Base-by-base conservation (phyloP, 805 yeast genomes). In the Candida koratica region DNA sequence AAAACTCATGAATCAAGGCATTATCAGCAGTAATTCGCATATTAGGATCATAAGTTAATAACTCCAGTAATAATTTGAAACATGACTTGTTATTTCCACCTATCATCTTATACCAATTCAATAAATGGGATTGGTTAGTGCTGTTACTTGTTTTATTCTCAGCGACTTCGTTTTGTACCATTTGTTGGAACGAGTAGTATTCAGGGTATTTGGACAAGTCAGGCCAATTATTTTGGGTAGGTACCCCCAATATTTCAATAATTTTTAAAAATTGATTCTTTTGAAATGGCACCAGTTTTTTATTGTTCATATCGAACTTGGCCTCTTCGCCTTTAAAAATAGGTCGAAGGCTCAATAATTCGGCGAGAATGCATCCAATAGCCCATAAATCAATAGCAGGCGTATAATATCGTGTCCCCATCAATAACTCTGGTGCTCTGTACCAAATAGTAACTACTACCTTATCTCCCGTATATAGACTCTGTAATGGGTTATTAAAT, bases 401-500 rank as follows among this genome's bases (percentile, higher is more conserved):
- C 1, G 71, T 65, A 39, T 67, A 67, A 42, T 67, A 71, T 26
- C 61, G 55, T 11, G 71, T 68, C 0, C 72, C 73, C 52, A 67
- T 64, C 25, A 67, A 52, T 28, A 67, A 50, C 46, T 67, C 73
- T 0, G 73, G 99, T 0, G 97, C 95, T 47, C 97, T 69, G 56
- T 89, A 89, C 97, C 97, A 89, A 39, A 89, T 89, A 0, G 97
- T 89, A 9, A 89, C 97, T 37, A 89, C 97, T 11, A 89, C 96
- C 60, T 89, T 89, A 58, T 89, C 97, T 28, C 96, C 96, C 14
- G 89, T 75, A 53, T 84, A 89, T 16, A 89, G 65, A 14, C 93
- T 79, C 52, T 89, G 97, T 26, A 89, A 58, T 20, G 94, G 90
- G 50, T 87, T 84, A 45, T 81, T 82, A 61, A 88, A 89, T 49